phyloP scores from a whole-genome alignment of 306 rosid species.

The Cicer chorassanicum region DNA sequence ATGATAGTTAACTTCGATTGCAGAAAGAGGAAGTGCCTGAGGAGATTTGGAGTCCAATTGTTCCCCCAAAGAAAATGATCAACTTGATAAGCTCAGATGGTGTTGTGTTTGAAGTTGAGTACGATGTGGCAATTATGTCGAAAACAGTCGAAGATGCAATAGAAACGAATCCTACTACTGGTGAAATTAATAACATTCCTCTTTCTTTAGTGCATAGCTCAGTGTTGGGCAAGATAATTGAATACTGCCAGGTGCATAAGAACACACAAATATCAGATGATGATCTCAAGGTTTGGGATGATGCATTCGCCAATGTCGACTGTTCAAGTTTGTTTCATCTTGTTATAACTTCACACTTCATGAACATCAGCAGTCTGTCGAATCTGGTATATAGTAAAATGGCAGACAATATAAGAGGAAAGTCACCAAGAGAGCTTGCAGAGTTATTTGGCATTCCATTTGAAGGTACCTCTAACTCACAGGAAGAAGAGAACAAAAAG shows the following conservation, averaged over 20 bases:
- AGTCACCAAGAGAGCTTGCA: slow-evolving; percentile 60
- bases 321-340: slow-evolving; percentile 60
- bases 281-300: slow-evolving; percentile 59
- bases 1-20: neutral
- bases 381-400: slow-evolving; percentile 53
- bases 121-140: slow-evolving; percentile 61
- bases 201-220: slow-evolving; percentile 56
- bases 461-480: no score
- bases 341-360: slow-evolving; percentile 62
- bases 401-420: slow-evolving; percentile 62
- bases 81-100: slow-evolving; percentile 62
- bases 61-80: slow-evolving; percentile 54
- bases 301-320: slow-evolving; percentile 58
- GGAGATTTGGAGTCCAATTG: neutral
- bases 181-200: slow-evolving; percentile 52
- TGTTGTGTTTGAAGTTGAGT: slow-evolving; percentile 60
- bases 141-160: slow-evolving; percentile 59
- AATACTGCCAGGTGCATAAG: slow-evolving; percentile 64
- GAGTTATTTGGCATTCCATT: slow-evolving; percentile 52
- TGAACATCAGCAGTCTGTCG: slow-evolving; percentile 59
- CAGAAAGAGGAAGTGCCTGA: slow-evolving; percentile 38
- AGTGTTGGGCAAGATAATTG: slow-evolving; percentile 62
- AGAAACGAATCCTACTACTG: slow-evolving; percentile 50
- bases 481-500: neutral
- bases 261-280: slow-evolving; percentile 39